Base-by-base conservation (phyloP, 768 basidiomycete species). In the Suillus sp. region DNA sequence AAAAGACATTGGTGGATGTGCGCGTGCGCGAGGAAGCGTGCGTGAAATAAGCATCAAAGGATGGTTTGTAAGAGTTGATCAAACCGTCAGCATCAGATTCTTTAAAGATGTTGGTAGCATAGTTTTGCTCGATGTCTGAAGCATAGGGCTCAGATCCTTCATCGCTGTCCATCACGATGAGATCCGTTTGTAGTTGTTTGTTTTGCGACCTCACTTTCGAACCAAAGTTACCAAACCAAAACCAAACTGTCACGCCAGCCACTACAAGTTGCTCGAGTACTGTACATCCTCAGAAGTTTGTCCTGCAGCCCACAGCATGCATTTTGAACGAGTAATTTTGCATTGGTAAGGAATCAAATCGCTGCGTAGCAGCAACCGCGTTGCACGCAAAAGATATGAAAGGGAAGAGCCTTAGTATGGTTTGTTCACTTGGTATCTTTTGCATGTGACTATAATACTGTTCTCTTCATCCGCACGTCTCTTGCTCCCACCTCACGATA, bases 11-110 rank as follows among this genome's bases (percentile, higher is more conserved):
- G 64, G 86, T 78, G 37, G 93, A 93, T 35, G 94, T 96, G 65
- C 85, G 84, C 1, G 86, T 77, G 18, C 89, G 83, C 27, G 86
- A 80, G 10, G 87, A 79, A 34, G 83, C 78, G 45, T 86, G 83
- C 7, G 79, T 81, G 73, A 99, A 92, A 78, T 96, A 99, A 25
- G 89, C 86, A 77, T 99, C 95, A 61, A 95, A 94, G 8, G 87
- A 79, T 7, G 92, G 86, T 30, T 84, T 82, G 4, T 25, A 18
- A 27, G 59, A 48, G 11, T 60, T 61, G 6, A 56, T 22, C 25
- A 59, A 40, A 32, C 34, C 55, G 56, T 67, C 59, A 61, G 57
- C 51, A 68, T 61, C 68, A 61, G 60, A 37, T 61, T 38, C 27
- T 60, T 64, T 11, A 61, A 61, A 37, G 25, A 55, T 56, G 22